Base-by-base conservation (phyloP, 108 stramenopile species). In the Cyclotella atomus region DNA sequence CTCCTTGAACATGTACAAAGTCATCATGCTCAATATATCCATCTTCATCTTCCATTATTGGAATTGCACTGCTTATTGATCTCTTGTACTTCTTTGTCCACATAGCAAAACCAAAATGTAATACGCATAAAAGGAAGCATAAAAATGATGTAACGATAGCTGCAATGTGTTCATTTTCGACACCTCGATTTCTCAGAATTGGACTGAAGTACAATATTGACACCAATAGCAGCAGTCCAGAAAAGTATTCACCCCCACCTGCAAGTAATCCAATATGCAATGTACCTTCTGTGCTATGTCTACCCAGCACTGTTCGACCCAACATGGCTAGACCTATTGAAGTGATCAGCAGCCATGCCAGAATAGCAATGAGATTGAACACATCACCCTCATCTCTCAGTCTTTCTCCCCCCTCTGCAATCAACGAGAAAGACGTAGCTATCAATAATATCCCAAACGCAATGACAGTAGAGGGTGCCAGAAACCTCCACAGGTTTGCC, bases 171-270 rank as follows among this genome's bases (percentile, higher is more conserved):
- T 30, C 70, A 47, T 70, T 57, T 16, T 70, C 70, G 14, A 8
- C 8, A 21, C 45, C 25, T 6, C 56, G 19, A 19, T 70, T 43
- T 25, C 28, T 9, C 5, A 70, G 33, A 19, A 43, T 16, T n/a
- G 49, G 45, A 30, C 33, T 70, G 43, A 53, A 46, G 49, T 59
- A 70, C 2, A 70, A 29, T 17, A 70, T 57, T 14, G 23, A 59
- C 12, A 70, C 70, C 57, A 70, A 19, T 21, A 70, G 53, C 2
- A 70, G 70, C 24, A 59, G 33, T 15, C 52, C 55, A 3, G 70
- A 29, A 28, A 59, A 70, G 52, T 70, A 59, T 28, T 30, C 36
- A 3, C 43, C 38, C 20, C 56, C 70, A 24, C 70, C 70, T 36
- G 36, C 33, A 12, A 70, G 57, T 0, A 70, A 28, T 17, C 70